Conservation (phyloP, 495 filamentous ascomycete genomes). For the Aspergillus biplanus region DNA sequence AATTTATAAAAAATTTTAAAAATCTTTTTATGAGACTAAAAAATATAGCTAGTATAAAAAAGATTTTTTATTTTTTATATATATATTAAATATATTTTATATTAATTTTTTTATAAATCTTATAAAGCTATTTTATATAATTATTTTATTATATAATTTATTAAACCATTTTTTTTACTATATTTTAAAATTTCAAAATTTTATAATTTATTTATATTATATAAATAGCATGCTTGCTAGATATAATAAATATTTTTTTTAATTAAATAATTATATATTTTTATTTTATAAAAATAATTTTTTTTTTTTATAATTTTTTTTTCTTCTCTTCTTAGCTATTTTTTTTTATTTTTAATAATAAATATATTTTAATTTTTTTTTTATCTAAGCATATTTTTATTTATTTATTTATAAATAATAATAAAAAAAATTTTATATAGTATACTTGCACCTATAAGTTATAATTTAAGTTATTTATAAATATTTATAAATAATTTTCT, state of each 20-base stretch:
- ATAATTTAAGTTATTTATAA: too few relatives aligned
- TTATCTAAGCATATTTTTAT: too few relatives aligned
- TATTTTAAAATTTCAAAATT: not conserved
- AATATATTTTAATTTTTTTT: not conserved
- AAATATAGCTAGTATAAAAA: not conserved
- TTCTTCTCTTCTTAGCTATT: not conserved
- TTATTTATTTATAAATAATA: slow-evolving; percentile 1
- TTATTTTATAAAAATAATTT: not conserved
- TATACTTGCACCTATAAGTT: not conserved
- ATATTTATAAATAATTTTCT: not conserved
- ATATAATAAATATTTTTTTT: not conserved
- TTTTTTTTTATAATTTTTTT: not conserved
- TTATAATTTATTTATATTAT: not conserved
- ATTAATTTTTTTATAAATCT: not conserved
- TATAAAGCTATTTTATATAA: not conserved
- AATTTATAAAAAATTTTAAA: not conserved
- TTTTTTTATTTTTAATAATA: not conserved
- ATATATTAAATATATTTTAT: not conserved
- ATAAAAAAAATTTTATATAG: not conserved
- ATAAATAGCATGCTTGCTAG: too few relatives aligned
- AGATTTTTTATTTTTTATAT: too few relatives aligned
- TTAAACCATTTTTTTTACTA: not conserved
- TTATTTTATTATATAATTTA: not conserved
- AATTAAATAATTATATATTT: not conserved
- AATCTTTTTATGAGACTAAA: not conserved